phyloP scores from a whole-genome alignment of 306 rosid species.

The Cicer bijugum region DNA sequence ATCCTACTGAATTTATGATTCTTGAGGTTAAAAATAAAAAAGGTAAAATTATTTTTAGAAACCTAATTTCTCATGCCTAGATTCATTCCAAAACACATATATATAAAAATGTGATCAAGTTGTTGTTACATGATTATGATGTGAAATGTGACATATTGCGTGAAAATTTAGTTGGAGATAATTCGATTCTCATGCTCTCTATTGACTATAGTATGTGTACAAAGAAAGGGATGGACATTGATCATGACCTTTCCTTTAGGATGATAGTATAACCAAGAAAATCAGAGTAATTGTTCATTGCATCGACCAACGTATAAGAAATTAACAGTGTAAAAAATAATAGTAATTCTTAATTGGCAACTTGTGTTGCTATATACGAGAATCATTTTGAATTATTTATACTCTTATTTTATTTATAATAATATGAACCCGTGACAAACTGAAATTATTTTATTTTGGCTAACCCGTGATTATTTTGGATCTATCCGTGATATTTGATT shows the following conservation, averaged over 20 bases:
- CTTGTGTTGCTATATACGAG: too few species aligned
- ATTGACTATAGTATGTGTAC: not conserved
- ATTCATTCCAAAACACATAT: not conserved
- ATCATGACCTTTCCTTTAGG: too few species aligned
- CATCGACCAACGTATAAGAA: too few species aligned
- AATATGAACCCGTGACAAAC: conserved; percentile 47
- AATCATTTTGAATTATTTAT: not conserved
- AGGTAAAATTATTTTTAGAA: not conserved
- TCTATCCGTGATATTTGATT: conserved; percentile 46
- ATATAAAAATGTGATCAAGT: not conserved
- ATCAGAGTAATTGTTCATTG: too few species aligned
- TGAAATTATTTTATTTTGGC: conserved; percentile 5
- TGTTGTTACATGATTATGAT: not conserved
- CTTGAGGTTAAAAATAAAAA: not conserved
- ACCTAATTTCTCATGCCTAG: not conserved
- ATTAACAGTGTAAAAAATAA: not conserved
- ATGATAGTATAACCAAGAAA: too few species aligned
- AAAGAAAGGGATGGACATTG: not conserved
- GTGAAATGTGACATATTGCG: not conserved
- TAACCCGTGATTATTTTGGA: conserved; percentile 51
- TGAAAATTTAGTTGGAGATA: not conserved
- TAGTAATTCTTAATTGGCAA: not conserved
- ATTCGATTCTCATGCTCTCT: not conserved
- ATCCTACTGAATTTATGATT: too few species aligned
- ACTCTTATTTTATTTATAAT: not conserved